Base-by-base conservation (phyloP, 2,329 filamentous ascomycete genomes). In the Curvularia sp. region DNA sequence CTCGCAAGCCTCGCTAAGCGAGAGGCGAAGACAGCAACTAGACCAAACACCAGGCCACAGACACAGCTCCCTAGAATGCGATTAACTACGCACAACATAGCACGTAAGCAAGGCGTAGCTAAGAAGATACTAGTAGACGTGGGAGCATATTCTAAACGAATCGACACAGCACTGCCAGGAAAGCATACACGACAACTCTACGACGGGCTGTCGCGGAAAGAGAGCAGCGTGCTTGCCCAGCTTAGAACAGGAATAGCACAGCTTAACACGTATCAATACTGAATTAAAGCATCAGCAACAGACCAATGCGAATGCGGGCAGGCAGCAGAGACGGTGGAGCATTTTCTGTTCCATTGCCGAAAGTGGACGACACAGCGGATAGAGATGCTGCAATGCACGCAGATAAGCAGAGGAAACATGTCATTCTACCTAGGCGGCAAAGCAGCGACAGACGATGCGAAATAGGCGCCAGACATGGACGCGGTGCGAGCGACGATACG, bases 241-340 rank as follows among this genome's bases (percentile, higher is more conserved):
- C 50, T 58, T 36, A 54, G 50, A 50, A 58, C 50, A 58, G 55
- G 55, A 45, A 58, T 58, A 39, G 55, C 50, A 54, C 36, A 51
- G 46, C 50, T 58, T 15, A 58, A 58, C 50, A 54, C 50, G 39
- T 58, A 58, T 46, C 55, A 36, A 49, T 23, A 58, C 50, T 38
- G 51, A 30, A 58, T 58, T 19, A 58, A 51, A 58, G 55, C 55
- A 3, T 58, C 10, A 3, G 19, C 23, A 2, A 58, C 36, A 54
- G 55, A 58, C 46, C 50, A 58, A 36, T 58, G 49, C 25, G 50
- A 53, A n/a, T n/a, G n/a, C n/a, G n/a, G n/a, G n/a, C n/a, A n/a
- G n/a, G n/a, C n/a, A n/a, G n/a, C n/a, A n/a, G n/a, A n/a, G n/a
- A n/a, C n/a, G n/a, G n/a, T n/a, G n/a, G 27, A 55, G 34, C 45